Percentiles rank a stretch among this genome's conserved stretches.
These are phyloP conservation scores for Tieghemostelium lacteum DNA, from an alignment of 78 protist species.

Conservation along the genomic window DNA sequence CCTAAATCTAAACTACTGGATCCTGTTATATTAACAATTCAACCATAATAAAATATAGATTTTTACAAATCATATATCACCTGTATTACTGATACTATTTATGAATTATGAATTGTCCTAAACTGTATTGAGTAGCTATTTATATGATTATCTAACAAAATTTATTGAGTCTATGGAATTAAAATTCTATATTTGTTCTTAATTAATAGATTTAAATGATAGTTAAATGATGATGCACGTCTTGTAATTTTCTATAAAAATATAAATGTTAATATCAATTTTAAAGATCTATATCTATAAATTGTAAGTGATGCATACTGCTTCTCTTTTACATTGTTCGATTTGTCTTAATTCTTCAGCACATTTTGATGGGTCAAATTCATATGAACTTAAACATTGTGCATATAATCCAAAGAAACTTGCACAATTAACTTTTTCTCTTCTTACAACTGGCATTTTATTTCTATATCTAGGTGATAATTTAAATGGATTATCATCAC, in stretches of 20 bases:
- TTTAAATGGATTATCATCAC: constrained; percentile 65
- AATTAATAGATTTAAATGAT: constrained; percentile 32
- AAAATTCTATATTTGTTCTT: constrained; percentile 53
- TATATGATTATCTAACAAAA: neutral
- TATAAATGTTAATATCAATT: neutral
- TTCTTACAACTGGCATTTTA: constrained; percentile 14
- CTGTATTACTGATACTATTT: neutral
- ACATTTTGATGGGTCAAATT: constrained; percentile 44
- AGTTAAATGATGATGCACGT: constrained; percentile 57
- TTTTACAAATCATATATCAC: no score
- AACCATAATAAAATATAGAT: constrained; percentile 26
- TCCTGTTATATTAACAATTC: constrained; percentile 66
- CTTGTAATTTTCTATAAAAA: constrained; percentile 13
- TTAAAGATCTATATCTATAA: neutral
- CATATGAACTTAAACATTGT: constrained; percentile 3
- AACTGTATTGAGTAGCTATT: neutral
- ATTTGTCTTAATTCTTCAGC: neutral
- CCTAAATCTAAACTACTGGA: constrained; percentile 57
- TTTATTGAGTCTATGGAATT: neutral
- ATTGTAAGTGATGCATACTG: neutral
- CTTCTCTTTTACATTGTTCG: constrained; percentile 22
- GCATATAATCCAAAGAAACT: constrained; percentile 1
- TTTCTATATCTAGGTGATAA: constrained; percentile 48
- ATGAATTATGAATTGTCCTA: no score
- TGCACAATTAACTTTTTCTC: constrained; percentile 12